Percentiles rank a stretch among this genome's conserved stretches.
phyloP scores from a whole-genome alignment of 768 basidiomycete species.

The Suillus decipiens region DNA sequence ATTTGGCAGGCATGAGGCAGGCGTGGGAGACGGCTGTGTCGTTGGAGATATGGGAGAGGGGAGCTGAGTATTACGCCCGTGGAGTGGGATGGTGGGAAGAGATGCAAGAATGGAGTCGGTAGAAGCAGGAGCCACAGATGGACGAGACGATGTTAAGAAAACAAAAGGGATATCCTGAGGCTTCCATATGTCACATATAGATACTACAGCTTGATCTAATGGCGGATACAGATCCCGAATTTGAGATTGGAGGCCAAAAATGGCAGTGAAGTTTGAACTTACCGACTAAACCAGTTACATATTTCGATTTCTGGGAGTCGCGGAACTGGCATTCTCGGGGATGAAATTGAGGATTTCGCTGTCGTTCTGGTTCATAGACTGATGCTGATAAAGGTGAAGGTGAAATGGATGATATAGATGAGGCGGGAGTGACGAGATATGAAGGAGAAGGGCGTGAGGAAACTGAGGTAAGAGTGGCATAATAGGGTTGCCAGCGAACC shows the following conservation, averaged over 20 bases:
- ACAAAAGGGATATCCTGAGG: slow-evolving; percentile 70
- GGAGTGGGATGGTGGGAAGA: slow-evolving; percentile 10
- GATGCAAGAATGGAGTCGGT: slow-evolving; percentile 8
- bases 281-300: slow-evolving; percentile 72
- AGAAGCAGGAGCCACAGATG: slow-evolving; percentile 21
- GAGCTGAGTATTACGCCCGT: slow-evolving; percentile 42
- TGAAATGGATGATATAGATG: slow-evolving; percentile 50
- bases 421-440: slow-evolving; percentile 61
- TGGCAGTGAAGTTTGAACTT: slow-evolving; percentile 31
- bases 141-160: slow-evolving; percentile 45
- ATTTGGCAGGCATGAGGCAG: slow-evolving; percentile 32
- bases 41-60: slow-evolving; percentile 57
- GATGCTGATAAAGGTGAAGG: slow-evolving; percentile 39
- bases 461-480: slow-evolving; percentile 43
- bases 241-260: slow-evolving; percentile 16
- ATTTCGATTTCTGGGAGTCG: slow-evolving; percentile 60
- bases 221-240: slow-evolving; percentile 14
- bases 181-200: slow-evolving; percentile 78
- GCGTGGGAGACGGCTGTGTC: slow-evolving; percentile 36
- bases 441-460: slow-evolving; percentile 38
- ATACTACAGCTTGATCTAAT: slow-evolving; percentile 78
- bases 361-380: slow-evolving; percentile 38
- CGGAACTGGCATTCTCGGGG: slow-evolving; percentile 39
- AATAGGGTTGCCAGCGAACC: slow-evolving; percentile 83
- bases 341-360: slow-evolving; percentile 34